Conservation (phyloP, 2,329 filamentous ascomycete species). For the Colletotrichum trifolii region DNA sequence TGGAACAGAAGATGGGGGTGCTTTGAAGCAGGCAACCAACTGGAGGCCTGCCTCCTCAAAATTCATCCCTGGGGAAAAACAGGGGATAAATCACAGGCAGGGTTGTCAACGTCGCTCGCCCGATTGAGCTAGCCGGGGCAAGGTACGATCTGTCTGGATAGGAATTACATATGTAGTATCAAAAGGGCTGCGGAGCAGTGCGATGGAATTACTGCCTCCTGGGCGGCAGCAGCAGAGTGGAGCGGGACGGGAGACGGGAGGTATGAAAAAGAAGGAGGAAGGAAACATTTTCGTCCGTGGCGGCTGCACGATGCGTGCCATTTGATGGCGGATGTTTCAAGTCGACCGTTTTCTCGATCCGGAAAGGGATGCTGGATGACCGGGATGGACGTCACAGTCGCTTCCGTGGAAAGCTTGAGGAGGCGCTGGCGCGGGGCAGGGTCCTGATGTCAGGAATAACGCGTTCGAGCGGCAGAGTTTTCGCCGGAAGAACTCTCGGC, state of each 20-base stretch:
- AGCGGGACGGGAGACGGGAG: too few species aligned
- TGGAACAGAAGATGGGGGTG: too few species aligned
- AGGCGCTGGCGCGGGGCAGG: conserved; percentile 4
- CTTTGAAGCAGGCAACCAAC: too few species aligned
- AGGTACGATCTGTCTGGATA: neutral
- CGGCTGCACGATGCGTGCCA: conserved; percentile 32
- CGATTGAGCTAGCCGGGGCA: conserved; percentile 6
- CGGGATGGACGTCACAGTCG: conserved; percentile 22
- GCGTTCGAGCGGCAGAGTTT: too few species aligned
- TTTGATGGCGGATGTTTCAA: conserved; percentile 36
- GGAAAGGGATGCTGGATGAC: neutral
- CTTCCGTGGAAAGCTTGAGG: conserved; percentile 13
- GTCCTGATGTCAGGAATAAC: too few species aligned
- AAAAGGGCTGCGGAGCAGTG: neutral
- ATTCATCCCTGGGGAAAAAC: neutral
- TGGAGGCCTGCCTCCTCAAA: neutral
- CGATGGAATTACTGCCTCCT: neutral
- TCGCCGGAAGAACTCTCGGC: too few species aligned
- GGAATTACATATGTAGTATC: neutral
- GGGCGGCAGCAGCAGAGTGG: too few species aligned
- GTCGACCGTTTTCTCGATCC: conserved; percentile 5
- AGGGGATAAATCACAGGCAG: conserved; percentile 1
- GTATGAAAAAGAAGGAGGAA: neutral
- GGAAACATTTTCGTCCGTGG: conserved; percentile 31
- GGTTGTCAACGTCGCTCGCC: conserved; percentile 1